Base-by-base conservation (phyloP, 257 asterid genomes). In the Gentiana macrophylla region DNA sequence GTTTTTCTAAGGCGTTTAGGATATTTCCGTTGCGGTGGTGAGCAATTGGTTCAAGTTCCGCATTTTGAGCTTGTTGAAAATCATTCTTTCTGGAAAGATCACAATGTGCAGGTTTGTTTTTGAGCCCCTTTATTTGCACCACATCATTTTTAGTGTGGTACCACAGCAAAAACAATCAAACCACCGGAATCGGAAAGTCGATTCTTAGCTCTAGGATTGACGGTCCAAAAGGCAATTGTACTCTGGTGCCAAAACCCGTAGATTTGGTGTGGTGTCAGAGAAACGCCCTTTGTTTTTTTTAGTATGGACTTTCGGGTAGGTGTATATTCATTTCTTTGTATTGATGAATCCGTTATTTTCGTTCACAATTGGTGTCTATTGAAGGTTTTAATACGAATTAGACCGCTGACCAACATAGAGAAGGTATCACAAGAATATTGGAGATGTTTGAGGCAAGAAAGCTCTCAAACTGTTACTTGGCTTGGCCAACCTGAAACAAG, bases 311-410 rank as follows among this genome's bases (percentile, higher is more conserved):
- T n/a, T 6, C 35, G 10, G 49, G 50, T 50, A 50, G 12, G 47
- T 51, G 15, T 38, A 2, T 35, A 32, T 49, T 34, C 2, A 12
- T 8, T 12, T 12, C 15, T 53, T 49, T 48, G 6, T 24, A 24
- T 38, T 38, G 5, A 41, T 41, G 46, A 2, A 41, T 41, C 46
- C 12, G 9, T n/a, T 41, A 41, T 3, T 41, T 1, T 4, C 9
- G 46, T 41, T 41, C 6, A 10, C 46, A 41, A 5, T 41, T 38
- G 44, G 44, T 0, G 44, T 38, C 8, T 38, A 38, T 38, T 53
- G 61, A 67, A 88, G 96, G 93, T 84, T 49, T 74, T 88, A 76
- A 77, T 88, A 68, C 86, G 96, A 37, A 81, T 84, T 41, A 79
- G 94, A 60, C 96, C 96, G 1, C 57, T 82, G 71, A 84, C 68